Evolutionary conservation across 2,329 filamentous ascomycete genomes (phyloP), one percentile per base, ranked within the genome.

Genomic region (Botrytis sinoallii): DNA sequence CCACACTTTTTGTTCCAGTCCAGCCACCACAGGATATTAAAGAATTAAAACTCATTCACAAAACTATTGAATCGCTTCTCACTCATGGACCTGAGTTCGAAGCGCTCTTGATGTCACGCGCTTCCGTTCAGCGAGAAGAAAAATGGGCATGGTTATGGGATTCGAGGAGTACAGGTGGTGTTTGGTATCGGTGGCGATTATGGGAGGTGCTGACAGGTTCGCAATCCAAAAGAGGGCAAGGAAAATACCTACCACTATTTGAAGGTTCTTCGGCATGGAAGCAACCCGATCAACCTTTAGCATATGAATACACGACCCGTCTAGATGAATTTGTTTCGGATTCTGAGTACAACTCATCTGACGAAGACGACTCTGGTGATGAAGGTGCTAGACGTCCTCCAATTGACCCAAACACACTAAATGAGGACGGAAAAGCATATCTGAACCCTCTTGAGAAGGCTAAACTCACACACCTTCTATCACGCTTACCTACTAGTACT

Each of bases 101-200:
- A 82, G 94, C 95, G 8, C 85, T 97, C 3, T 87, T 99, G 10
- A 98, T 98, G 96, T 92, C 91, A 68, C 87, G 93, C 29, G 89
- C 92, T 0, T 90, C 94, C 72, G 92, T 98, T 1, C 93, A 97
- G 81, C 88, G 87, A 59, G 93, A 97, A 74, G 93, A 97, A 81
- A 94, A 92, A 77, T 98, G 95, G 90, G 92, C 94, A 0, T 99
- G 95, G 93, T 86, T 99, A 8, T 99, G 93, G 91, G 92, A 98
- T 81, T 88, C 94, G 32, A 88, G 91, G 77, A 95, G 91, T 79
- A 86, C 87, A 75, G 94, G 90, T 40, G 95, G 92, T 25, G 88
- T 97, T 25, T 99, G 95, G 88, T 98, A 98, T 82, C 90, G 96
- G 61, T 98, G 94, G 92, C 90, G 93, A 63, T 81, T 98, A 63